These are phyloP conservation scores for Wickerhamia fluorescens DNA, from an alignment of 805 yeast genomes.

Conservation along the genomic window DNA sequence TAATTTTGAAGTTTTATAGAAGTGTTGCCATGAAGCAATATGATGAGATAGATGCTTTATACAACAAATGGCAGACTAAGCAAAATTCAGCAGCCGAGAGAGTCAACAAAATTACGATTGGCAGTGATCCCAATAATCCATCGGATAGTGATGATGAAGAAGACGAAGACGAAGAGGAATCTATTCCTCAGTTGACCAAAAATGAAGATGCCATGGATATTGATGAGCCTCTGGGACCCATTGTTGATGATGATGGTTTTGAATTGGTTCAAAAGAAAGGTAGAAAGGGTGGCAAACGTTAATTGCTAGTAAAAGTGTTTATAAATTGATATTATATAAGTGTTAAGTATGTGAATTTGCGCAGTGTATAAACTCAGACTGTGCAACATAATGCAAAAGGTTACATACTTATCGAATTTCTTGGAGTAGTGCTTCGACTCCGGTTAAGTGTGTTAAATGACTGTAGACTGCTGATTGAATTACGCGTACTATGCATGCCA, in stretches of 20 bases:
- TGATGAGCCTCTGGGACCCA: constrained; percentile 43
- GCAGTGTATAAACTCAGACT: no score
- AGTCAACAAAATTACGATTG: constrained; percentile 36
- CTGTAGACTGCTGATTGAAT: constrained; percentile 32
- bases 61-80: constrained; percentile 50
- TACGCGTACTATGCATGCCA: constrained; percentile 12
- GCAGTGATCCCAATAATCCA: constrained; percentile 59
- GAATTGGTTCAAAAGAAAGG: constrained; percentile 76
- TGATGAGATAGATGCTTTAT: constrained; percentile 50
- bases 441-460: constrained; percentile 35
- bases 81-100: constrained; percentile 29
- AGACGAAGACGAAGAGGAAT: constrained; percentile 41
- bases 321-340: no score
- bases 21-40: constrained; percentile 53
- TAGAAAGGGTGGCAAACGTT: constrained; percentile 17
- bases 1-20: constrained; percentile 57
- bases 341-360: no score
- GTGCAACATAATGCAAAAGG: neutral
- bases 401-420: constrained; percentile 24
- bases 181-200: constrained; percentile 14
- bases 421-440: constrained; percentile 26
- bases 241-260: constrained; percentile 92
- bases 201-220: constrained; percentile 31
- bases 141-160: constrained; percentile 41
- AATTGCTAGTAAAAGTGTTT: neutral